Conservation (phyloP, 352 stramenopile genomes). For the Phytophthora syringae region DNA sequence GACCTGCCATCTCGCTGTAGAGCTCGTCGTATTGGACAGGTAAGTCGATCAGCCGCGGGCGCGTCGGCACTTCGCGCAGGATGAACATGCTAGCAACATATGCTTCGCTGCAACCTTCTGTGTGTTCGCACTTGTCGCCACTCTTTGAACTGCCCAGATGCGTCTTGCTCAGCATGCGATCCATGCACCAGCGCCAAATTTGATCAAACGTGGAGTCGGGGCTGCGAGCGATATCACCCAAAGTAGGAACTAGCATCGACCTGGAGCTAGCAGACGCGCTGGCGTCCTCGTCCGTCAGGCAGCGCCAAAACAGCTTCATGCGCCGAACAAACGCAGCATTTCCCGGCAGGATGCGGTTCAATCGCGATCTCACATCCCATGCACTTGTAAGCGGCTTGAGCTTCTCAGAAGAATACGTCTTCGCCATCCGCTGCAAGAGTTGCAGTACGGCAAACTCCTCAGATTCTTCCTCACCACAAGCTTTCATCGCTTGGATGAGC, state of each 20-base stretch:
- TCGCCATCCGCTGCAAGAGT: constrained; percentile 66
- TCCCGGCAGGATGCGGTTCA: constrained; percentile 50
- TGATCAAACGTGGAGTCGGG: constrained; percentile 71
- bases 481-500: constrained; percentile 43
- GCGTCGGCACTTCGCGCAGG: constrained; percentile 63
- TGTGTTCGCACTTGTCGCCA: constrained; percentile 87
- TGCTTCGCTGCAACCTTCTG: constrained; percentile 82
- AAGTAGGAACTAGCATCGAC: constrained; percentile 48
- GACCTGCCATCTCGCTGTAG: constrained; percentile 76
- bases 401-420: constrained; percentile 56
- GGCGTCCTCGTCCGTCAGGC: constrained; percentile 48
- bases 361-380: constrained; percentile 41
- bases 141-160: constrained; percentile 70
- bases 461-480: constrained; percentile 35
- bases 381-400: constrained; percentile 58
- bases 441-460: constrained; percentile 62
- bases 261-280: constrained; percentile 13
- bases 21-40: constrained; percentile 88
- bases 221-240: constrained; percentile 60
- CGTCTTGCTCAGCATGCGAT: constrained; percentile 82
- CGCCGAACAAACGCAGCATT: constrained; percentile 79
- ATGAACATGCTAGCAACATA: constrained; percentile 92
- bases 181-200: constrained; percentile 88
- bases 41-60: constrained; percentile 78
- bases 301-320: constrained; percentile 89